Base-by-base conservation (phyloP, 768 basidiomycete genomes). In the Rhodotorula taiwanensis region DNA sequence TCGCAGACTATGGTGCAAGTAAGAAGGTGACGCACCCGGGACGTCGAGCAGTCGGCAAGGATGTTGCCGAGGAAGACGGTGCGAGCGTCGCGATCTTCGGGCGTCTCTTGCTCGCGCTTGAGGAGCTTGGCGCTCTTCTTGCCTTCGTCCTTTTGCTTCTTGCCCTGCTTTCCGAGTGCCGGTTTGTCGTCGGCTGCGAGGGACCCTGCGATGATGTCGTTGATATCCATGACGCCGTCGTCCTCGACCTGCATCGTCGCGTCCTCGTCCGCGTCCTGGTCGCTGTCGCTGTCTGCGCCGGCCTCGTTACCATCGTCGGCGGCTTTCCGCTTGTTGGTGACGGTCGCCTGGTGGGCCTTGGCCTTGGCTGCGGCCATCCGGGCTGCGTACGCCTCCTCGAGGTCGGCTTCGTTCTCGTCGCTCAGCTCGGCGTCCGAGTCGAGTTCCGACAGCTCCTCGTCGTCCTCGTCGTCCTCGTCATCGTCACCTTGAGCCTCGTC, bases 51-150 rank as follows among this genome's bases (percentile, higher is more conserved):
- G 13, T 87, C 85, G 2, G 87, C 77, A 1, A 85, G 82, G 3
- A 99, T 78, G 73, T 97, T 97, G 5, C 93, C 93, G 20, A 99
- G 78, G 75, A 99, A 99, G 51, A 97, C 79, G 9, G 94, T 97
- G 31, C 94, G 82, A 23, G 81, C 81, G 71, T 95, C 84, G 52
- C 86, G 81, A 64, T 82, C 83, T 58, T 83, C 84, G 23, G 81
- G 74, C 0, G 87, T 87, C 76, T 97, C 93, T 57, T 69, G 53
- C 42, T 57, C 52, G 34, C 56, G 55, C 45, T 55, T 55, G 50
- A 52, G 57, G 42, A 58, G 70, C 67, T 66, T 62, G 58, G 75
- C 76, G 43, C 55, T 57, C 30, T 55, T 64, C 53, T 58, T 70
- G 60, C 49, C 75, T 75, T 27, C 77, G 77, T 48, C 31, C 13